These are phyloP conservation scores for Clavariopsis aquatica DNA, from an alignment of 495 filamentous ascomycete species.

Conservation along the genomic window DNA sequence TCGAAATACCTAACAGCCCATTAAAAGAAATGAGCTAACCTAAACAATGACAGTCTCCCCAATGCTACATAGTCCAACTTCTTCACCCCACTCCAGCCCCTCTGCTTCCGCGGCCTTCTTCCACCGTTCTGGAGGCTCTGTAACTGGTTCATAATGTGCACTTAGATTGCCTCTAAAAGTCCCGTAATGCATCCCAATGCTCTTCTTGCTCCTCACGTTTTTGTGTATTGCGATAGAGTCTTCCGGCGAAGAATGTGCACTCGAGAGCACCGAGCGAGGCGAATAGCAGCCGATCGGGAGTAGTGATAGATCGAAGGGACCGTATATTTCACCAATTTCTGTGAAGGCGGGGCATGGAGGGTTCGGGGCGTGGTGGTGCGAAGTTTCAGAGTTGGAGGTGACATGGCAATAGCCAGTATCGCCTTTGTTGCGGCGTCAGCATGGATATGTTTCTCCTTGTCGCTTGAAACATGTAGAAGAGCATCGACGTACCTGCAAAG, in stretches of 20 bases:
- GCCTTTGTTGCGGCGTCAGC: slow-evolving; percentile 27
- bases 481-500: slow-evolving; percentile 35
- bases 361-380: slow-evolving; percentile 29
- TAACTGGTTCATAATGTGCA: slow-evolving; percentile 48
- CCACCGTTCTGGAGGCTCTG: slow-evolving; percentile 47
- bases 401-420: slow-evolving; percentile 48
- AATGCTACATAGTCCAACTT: slow-evolving; percentile 46
- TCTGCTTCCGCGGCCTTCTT: slow-evolving; percentile 45
- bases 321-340: slow-evolving; percentile 45
- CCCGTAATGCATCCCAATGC: slow-evolving; percentile 52
- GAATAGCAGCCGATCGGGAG: slow-evolving; percentile 49
- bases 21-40: too few relatives aligned
- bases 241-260: slow-evolving; percentile 46
- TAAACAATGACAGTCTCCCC: slow-evolving; percentile 47
- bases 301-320: slow-evolving; percentile 49
- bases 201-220: slow-evolving; percentile 46
- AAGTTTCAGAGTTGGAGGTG: slow-evolving; percentile 28
- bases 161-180: slow-evolving; percentile 47
- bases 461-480: neutral
- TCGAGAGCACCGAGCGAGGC: slow-evolving; percentile 45
- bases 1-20: too few relatives aligned
- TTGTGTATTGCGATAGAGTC: slow-evolving; percentile 48
- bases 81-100: slow-evolving; percentile 43
- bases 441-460: neutral
- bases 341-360: slow-evolving; percentile 48